phyloP scores from a whole-genome alignment of 306 rosid genomes.

The Delonix regia region DNA sequence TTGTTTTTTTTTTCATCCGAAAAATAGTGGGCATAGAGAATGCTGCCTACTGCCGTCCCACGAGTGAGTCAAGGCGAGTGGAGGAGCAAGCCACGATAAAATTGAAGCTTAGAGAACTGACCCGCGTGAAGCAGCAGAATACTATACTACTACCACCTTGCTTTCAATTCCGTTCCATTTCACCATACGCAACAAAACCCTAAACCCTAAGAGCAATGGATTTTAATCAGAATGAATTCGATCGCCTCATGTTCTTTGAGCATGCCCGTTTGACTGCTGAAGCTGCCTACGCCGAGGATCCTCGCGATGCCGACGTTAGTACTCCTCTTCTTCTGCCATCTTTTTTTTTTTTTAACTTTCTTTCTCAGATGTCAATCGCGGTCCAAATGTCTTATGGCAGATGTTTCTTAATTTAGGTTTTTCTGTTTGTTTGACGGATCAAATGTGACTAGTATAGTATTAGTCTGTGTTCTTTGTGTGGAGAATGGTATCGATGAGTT shows the following conservation, averaged over 20 bases:
- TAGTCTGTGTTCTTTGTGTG: not conserved
- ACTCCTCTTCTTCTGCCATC: not conserved
- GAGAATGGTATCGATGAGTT: not conserved
- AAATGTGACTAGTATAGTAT: not conserved
- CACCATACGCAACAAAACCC: not conserved
- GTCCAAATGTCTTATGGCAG: not conserved
- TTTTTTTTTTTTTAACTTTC: not conserved
- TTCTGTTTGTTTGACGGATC: not conserved
- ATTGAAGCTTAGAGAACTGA: not conserved
- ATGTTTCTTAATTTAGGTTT: not conserved
- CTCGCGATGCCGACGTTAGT: slow-evolving; percentile 83
- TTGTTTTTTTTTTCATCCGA: no score
- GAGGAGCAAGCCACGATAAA: no score
- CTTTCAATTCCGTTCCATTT: not conserved
- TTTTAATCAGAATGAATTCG: slow-evolving; percentile 61
- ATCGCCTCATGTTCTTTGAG: slow-evolving; percentile 83
- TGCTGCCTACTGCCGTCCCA: no score
- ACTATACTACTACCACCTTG: not conserved
- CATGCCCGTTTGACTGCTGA: slow-evolving; percentile 80
- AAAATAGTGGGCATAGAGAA: no score
- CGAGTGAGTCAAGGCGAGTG: no score
- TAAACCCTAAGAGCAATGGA: slow-evolving; percentile 14
- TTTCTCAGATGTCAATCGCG: not conserved
- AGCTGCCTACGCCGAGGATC: slow-evolving; percentile 55
- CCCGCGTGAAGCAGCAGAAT: not conserved